Evolutionary conservation across 768 basidiomycete species (phyloP).

Genomic region (Russula earlei): DNA sequence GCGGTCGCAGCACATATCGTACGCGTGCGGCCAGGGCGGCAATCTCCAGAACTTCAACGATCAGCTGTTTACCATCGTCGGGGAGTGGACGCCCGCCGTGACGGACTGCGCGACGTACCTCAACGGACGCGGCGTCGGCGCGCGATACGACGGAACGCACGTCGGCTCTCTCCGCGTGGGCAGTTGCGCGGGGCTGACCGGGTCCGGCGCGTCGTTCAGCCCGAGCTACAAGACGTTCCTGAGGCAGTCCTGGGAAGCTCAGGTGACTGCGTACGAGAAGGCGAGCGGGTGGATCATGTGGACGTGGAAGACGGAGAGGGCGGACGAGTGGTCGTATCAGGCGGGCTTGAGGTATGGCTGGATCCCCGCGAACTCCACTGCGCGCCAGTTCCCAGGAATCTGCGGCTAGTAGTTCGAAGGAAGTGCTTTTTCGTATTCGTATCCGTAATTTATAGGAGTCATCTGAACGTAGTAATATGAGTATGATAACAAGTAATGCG

Average conservation of each 20-base stretch:
- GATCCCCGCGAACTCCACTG: conserved; percentile 66
- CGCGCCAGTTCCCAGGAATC: no score
- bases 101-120: conserved; percentile 77
- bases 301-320: conserved; percentile 77
- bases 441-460: no score
- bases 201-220: conserved; percentile 64
- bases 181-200: conserved; percentile 65
- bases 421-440: no score
- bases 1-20: no score
- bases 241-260: conserved; percentile 77
- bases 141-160: conserved; percentile 47
- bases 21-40: no score
- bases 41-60: conserved; percentile 62
- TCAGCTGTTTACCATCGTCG: conserved; percentile 70
- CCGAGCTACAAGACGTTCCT: conserved; percentile 80
- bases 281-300: conserved; percentile 69
- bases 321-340: conserved; percentile 88
- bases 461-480: no score
- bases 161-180: conserved; percentile 62
- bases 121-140: conserved; percentile 71
- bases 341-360: conserved; percentile 72
- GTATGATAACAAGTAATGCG: no score
- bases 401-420: no score
- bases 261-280: conserved; percentile 61
- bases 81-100: conserved; percentile 77